Percentiles rank a stretch among this genome's conserved stretches.
Conservation (phyloP, 495 filamentous ascomycete species). For the Staphylotrichum tortipilum region DNA sequence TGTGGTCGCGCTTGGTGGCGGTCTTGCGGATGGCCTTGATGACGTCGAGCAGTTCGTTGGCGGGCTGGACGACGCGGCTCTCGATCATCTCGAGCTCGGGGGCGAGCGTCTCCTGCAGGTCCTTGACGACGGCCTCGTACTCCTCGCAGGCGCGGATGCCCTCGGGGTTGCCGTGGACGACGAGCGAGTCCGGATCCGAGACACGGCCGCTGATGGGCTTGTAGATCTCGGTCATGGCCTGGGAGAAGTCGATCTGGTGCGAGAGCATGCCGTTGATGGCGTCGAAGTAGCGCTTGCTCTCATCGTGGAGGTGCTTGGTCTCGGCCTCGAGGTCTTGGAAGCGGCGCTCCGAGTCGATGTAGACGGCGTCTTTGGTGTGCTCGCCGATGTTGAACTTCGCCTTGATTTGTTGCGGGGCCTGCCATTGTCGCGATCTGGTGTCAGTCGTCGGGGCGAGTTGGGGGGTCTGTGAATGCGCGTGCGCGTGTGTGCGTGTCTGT, state of each 20-base stretch:
- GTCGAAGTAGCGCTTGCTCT: constrained; percentile 90
- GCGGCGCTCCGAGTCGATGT: constrained; percentile 85
- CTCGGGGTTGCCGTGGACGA: constrained; percentile 79
- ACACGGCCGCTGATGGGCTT: constrained; percentile 94
- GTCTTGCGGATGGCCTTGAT: constrained; percentile 92
- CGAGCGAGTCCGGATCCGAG: constrained; percentile 80
- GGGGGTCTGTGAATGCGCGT: too few relatives aligned
- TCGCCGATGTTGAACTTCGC: constrained; percentile 91
- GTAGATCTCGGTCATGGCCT: constrained; percentile 92
- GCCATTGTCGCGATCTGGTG: background rate
- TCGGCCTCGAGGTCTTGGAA: constrained; percentile 92
- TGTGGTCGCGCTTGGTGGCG: constrained; percentile 85
- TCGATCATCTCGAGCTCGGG: constrained; percentile 99
- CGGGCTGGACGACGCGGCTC: constrained; percentile 80
- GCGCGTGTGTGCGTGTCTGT: background rate
- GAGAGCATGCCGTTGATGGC: constrained; percentile 97
- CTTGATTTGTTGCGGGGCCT: constrained; percentile 90
- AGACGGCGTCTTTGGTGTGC: constrained; percentile 86
- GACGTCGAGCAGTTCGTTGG: constrained; percentile 86
- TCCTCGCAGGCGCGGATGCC: constrained; percentile 94
- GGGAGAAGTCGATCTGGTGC: constrained; percentile 97
- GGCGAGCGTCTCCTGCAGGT: constrained; percentile 76
- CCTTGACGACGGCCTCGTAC: constrained; percentile 85
- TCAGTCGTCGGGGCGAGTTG: too few relatives aligned
- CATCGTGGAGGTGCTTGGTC: constrained; percentile 92